phyloP scores from a whole-genome alignment of 2,329 filamentous ascomycete genomes.

The Claviceps capensis region DNA sequence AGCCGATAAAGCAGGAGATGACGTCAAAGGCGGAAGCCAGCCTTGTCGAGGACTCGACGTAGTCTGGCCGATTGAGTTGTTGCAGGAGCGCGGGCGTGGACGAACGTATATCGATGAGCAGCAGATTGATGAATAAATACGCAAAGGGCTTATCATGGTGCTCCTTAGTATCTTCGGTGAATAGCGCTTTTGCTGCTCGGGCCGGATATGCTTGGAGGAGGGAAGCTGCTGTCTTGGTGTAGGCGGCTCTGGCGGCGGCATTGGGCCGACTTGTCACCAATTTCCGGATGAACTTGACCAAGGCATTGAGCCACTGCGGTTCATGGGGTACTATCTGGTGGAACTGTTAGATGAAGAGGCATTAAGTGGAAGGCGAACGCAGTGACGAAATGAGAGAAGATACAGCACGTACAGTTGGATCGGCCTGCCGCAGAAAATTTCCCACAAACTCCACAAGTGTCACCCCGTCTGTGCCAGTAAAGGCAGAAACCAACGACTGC shows the following conservation, averaged over 20 bases:
- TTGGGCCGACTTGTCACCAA: conserved; percentile 43
- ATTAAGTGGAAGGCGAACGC: neutral
- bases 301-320: conserved; percentile 38
- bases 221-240: conserved; percentile 43
- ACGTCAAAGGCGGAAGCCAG: conserved; percentile 49
- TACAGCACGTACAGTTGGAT: conserved; percentile 28
- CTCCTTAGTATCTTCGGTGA: conserved; percentile 27
- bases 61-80: conserved; percentile 41
- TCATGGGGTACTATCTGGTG: conserved; percentile 31
- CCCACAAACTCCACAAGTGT: conserved; percentile 46
- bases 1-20: conserved; percentile 45
- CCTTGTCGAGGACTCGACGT: conserved; percentile 35
- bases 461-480: conserved; percentile 45
- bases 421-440: conserved; percentile 34
- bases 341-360: neutral
- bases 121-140: conserved; percentile 49
- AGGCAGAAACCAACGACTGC: conserved; percentile 34
- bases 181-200: conserved; percentile 34
- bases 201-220: conserved; percentile 42
- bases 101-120: conserved; percentile 52
- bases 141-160: conserved; percentile 37
- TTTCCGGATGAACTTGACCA: conserved; percentile 35
- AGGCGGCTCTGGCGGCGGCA: conserved; percentile 40
- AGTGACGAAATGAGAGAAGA: neutral
- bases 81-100: conserved; percentile 46